Evolutionary conservation across 2,329 filamentous ascomycete genomes (phyloP), one percentile per base, ranked within the genome.

Genomic region (Fusarium newnesense): DNA sequence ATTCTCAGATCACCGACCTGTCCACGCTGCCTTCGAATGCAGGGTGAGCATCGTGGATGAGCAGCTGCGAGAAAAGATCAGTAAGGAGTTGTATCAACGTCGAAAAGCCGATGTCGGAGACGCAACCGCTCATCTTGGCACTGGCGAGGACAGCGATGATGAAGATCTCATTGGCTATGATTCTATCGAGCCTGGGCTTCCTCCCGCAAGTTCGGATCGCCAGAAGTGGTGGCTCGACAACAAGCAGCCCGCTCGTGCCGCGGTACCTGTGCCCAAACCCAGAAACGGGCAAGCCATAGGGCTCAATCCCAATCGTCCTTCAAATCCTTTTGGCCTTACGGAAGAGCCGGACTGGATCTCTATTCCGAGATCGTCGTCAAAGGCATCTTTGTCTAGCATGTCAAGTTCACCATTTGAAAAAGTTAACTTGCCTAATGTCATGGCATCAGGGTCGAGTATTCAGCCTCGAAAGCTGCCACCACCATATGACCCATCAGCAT

Each of bases 1-100:
- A 18, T 97, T 98, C 80, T 99, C 96, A 0, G 96, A 99, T 79
- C 96, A 99, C 81, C 90, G 95, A n/a, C 96, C 96, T 4, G 96
- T 99, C 1, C 98, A 94, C 82, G 95, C 94, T 18, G 90, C 91
- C 1, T 99, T 99, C 79, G 89, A 94, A 74, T 97, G 95, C 81
- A 90, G 87, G 2, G 92, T 98, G 59, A 95, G 87, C 73, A 91
- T 96, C 49, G 85, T 98, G 16, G 89, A 99, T 74, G 94, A 97
- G 79, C 83, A 82, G 30, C 84, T 87, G 60, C 94, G 94, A 74
- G 92, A 95, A 69, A 83, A 85, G 8, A 90, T 98, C 52, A 93
- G 92, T 77, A 88, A 88, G 37, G 87, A 92, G 59, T 85, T 98
- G 16, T 98, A 98, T 79, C 85, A 88, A 28, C 89, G 91, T 50